Percentiles rank a stretch among this genome's conserved stretches.
These are phyloP conservation scores for Fusarium abutilonis DNA, from an alignment of 2,329 filamentous ascomycete species.

Conservation along the genomic window DNA sequence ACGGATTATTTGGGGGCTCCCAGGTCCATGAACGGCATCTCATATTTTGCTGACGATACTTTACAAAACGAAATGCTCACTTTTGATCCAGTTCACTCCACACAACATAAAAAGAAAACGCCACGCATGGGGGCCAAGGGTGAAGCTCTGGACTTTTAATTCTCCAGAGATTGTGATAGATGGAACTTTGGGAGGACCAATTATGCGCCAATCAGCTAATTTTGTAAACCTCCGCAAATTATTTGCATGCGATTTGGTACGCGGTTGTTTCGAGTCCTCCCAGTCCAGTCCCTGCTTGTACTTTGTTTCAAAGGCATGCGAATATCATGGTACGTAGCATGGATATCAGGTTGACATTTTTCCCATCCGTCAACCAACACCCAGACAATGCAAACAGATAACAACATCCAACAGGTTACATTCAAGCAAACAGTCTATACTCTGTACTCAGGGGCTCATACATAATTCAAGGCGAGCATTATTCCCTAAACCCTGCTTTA, in stretches of 20 bases:
- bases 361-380: conserved; percentile 3
- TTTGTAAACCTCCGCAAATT: conserved; percentile 28
- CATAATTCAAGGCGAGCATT: conserved; percentile 10
- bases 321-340: neutral
- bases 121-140: conserved; percentile 23
- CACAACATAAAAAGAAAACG: conserved; percentile 10
- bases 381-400: conserved; percentile 9
- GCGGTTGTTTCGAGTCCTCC: conserved; percentile 36
- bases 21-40: conserved; percentile 24
- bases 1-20: conserved; percentile 37
- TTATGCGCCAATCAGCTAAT: conserved; percentile 40
- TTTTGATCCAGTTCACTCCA: conserved; percentile 1
- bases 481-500: conserved; percentile 3
- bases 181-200: conserved; percentile 14
- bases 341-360: conserved; percentile 19
- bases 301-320: conserved; percentile 45
- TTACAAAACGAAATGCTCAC: conserved; percentile 10
- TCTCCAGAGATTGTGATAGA: conserved; percentile 43
- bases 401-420: conserved; percentile 1
- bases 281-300: conserved; percentile 21
- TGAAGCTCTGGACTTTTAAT: conserved; percentile 39
- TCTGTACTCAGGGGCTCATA: conserved; percentile 10
- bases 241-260: conserved; percentile 25
- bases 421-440: neutral
- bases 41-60: conserved; percentile 13